Percentiles rank a stretch among this genome's conserved stretches.
Evolutionary conservation across 495 filamentous ascomycete species (phyloP).

Genomic region (Xylaria sp.): DNA sequence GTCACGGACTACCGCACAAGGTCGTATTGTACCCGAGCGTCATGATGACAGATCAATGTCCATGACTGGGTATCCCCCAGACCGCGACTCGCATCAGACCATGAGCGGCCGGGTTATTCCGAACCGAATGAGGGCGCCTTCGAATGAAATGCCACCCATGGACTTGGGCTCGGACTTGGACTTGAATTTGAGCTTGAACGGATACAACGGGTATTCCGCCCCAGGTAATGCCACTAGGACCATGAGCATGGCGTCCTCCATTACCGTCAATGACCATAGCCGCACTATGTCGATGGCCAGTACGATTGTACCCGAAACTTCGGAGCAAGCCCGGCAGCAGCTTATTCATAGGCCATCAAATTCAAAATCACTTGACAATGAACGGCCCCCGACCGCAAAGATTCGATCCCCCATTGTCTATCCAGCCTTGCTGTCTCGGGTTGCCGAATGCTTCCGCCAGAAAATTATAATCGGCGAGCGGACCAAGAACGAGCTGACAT

Average conservation of each 20-base stretch:
- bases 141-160: slow-evolving; percentile 37
- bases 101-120: slow-evolving; percentile 91
- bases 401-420: slow-evolving; percentile 82
- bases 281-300: slow-evolving; percentile 91
- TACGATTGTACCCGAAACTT: slow-evolving; percentile 63
- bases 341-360: slow-evolving; percentile 53
- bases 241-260: slow-evolving; percentile 60
- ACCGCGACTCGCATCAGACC: slow-evolving; percentile 82
- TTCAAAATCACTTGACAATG: slow-evolving; percentile 55
- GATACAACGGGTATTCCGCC: slow-evolving; percentile 37
- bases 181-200: too few species aligned
- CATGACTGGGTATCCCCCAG: slow-evolving; percentile 80
- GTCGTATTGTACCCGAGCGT: slow-evolving; percentile 86
- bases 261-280: slow-evolving; percentile 48
- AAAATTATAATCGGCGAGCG: slow-evolving; percentile 82
- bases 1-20: slow-evolving; percentile 83
- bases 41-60: slow-evolving; percentile 96
- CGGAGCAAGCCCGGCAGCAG: slow-evolving; percentile 46
- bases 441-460: slow-evolving; percentile 89
- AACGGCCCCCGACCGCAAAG: slow-evolving; percentile 57
- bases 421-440: slow-evolving; percentile 87
- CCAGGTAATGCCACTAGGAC: slow-evolving; percentile 57
- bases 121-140: slow-evolving; percentile 55
- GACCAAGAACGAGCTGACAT: slow-evolving; percentile 95
- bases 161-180: slow-evolving; percentile 29